These are phyloP conservation scores for Micractinium sp. DNA, from an alignment of 139 green algal species.

Conservation along the genomic window DNA sequence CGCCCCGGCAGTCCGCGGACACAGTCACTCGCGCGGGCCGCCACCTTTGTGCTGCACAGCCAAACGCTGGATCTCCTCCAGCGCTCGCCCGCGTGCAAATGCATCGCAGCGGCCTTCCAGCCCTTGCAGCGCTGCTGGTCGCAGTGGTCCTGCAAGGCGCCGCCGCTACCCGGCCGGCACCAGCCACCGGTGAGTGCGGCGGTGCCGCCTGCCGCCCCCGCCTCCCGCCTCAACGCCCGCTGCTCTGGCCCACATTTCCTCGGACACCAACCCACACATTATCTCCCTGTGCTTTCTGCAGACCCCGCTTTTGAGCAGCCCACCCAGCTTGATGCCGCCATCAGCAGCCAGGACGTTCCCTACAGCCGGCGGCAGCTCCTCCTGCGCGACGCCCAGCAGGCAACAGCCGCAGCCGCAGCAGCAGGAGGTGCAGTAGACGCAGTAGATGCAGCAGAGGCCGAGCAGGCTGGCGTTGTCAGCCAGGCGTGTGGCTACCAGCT, in stretches of 20 bases:
- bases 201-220: background rate
- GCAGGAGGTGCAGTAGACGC: background rate
- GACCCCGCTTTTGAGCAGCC: too few species aligned
- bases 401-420: background rate
- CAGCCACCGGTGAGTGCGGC: background rate
- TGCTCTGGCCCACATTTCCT: background rate
- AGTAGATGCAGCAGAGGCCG: background rate
- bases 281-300: too few species aligned
- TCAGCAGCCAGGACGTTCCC: background rate
- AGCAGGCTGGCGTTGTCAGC: background rate
- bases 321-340: background rate
- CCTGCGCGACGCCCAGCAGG: background rate
- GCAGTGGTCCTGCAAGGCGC: too few species aligned
- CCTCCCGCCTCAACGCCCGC: background rate
- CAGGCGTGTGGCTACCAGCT: constrained; percentile 6
- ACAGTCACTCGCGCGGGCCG: too few species aligned
- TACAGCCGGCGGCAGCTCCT: constrained; percentile 6
- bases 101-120: too few species aligned
- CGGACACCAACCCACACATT: background rate
- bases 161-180: too few species aligned
- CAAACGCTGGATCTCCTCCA: too few species aligned
- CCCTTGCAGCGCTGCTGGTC: too few species aligned
- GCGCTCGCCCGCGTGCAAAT: too few species aligned
- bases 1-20: too few species aligned
- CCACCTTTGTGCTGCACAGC: too few species aligned